Evolutionary conservation across 768 basidiomycete species (phyloP).

Genomic region (Pleurotus giganteus): DNA sequence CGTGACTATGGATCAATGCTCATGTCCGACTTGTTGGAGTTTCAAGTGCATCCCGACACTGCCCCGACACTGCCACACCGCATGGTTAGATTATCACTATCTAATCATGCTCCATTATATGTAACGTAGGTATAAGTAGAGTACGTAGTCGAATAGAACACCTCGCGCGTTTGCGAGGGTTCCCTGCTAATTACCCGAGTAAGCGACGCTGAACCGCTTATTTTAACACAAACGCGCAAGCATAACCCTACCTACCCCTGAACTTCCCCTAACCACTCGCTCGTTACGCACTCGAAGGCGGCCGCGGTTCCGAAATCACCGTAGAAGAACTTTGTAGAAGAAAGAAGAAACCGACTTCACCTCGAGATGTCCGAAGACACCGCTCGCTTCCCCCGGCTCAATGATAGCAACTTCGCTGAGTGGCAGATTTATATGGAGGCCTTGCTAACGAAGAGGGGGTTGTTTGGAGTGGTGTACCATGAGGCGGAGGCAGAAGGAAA

Average conservation of each 20-base stretch:
- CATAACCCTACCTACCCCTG: not conserved
- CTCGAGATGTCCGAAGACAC: not conserved
- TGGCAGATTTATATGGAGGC: slow-evolving; percentile 24
- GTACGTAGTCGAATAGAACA: too few species aligned
- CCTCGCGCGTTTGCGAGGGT: too few species aligned
- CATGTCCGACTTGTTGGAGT: too few species aligned
- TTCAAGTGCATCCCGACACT: too few species aligned
- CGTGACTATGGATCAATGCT: too few species aligned
- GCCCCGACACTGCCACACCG: not conserved
- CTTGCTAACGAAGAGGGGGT: slow-evolving; percentile 14
- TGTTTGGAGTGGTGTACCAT: slow-evolving; percentile 13
- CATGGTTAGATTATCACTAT: not conserved
- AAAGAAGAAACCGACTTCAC: not conserved
- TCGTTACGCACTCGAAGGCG: not conserved
- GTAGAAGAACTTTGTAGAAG: slow-evolving; percentile 1
- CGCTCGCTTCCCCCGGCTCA: slow-evolving; percentile 15
- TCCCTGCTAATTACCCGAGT: too few species aligned
- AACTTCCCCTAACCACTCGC: not conserved
- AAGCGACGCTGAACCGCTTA: too few species aligned
- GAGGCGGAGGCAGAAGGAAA: not conserved
- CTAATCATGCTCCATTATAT: too few species aligned
- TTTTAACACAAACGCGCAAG: slow-evolving; percentile 4
- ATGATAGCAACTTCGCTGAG: slow-evolving; percentile 21
- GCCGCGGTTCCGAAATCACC: not conserved
- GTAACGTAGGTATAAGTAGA: too few species aligned